Conservation (phyloP, 2,329 filamentous ascomycete species). For the Coleophoma eucalyptorum region DNA sequence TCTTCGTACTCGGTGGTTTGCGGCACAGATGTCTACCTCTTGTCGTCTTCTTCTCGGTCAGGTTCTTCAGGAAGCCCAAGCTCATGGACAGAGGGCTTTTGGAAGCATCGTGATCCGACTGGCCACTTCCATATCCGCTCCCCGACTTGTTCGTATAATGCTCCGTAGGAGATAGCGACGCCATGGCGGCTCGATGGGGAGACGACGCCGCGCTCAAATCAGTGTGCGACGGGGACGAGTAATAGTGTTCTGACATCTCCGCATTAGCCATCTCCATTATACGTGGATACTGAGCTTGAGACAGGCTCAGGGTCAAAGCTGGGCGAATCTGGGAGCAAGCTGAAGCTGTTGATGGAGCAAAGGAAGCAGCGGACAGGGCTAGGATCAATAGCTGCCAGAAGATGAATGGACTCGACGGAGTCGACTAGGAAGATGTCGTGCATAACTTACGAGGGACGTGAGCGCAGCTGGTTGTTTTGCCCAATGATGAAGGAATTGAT, state of each 20-base stretch:
- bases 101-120: constrained; percentile 21
- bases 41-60: constrained; percentile 72
- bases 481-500: not conserved
- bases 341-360: not conserved
- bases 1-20: constrained; percentile 6
- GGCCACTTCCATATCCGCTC: constrained; percentile 24
- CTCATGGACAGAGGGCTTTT: constrained; percentile 38
- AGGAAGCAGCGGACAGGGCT: not conserved
- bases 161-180: constrained; percentile 20
- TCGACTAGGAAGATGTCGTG: not conserved
- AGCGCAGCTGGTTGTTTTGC: not conserved
- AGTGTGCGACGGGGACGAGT: not conserved
- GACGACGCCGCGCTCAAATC: constrained; percentile 1
- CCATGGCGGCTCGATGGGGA: constrained; percentile 16
- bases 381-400: not conserved
- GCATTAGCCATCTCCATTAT: not conserved
- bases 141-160: constrained; percentile 22
- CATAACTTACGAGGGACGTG: not conserved
- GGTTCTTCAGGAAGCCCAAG: constrained; percentile 61
- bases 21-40: constrained; percentile 49
- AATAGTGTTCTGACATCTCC: not conserved
- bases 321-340: no score
- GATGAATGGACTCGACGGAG: not conserved
- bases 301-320: no score
- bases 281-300: not conserved